A percentile compares a stretch with the other conserved stretches of the same genome.
Conservation (phyloP, 192 early-diverging fungal genomes). For the Coemansia guatemalensis region DNA sequence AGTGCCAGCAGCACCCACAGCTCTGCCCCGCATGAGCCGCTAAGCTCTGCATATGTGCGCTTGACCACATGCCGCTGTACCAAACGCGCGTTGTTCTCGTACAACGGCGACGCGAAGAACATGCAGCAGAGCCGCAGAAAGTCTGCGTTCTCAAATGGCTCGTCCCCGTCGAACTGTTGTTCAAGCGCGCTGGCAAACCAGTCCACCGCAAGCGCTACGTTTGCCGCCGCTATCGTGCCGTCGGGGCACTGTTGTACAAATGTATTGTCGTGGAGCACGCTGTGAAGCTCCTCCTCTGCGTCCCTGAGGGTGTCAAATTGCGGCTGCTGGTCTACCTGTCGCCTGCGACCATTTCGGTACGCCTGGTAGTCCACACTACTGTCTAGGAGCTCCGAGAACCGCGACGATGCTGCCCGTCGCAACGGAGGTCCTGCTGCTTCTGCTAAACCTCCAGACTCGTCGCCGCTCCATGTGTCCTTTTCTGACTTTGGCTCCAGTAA, state of each 20-base stretch:
- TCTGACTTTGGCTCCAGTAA: not conserved
- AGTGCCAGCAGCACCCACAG: conserved; percentile 49
- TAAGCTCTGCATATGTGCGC: conserved; percentile 48
- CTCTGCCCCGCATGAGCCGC: conserved; percentile 21
- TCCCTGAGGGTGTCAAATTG: conserved; percentile 42
- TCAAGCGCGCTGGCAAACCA: conserved; percentile 47
- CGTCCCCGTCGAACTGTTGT: conserved; percentile 41
- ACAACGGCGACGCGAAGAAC: conserved; percentile 53
- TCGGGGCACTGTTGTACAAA: conserved; percentile 16
- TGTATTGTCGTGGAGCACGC: conserved; percentile 42
- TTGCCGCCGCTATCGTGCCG: conserved; percentile 32
- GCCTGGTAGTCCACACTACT: conserved; percentile 46
- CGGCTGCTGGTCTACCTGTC: conserved; percentile 41
- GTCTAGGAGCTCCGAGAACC: conserved; percentile 46
- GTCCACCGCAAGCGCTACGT: conserved; percentile 49
- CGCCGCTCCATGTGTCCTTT: not conserved
- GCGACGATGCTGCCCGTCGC: conserved; percentile 33
- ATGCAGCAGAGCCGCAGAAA: conserved; percentile 50
- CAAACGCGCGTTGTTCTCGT: conserved; percentile 50
- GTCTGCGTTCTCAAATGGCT: conserved; percentile 50
- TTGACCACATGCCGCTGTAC: conserved; percentile 52
- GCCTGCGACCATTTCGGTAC: conserved; percentile 32
- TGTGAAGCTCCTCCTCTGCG: conserved; percentile 40
- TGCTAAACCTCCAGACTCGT: not conserved
- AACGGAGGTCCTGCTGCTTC: conserved; percentile 4